Evolutionary conservation across 805 yeast genomes (phyloP).

Genomic region (Saccharomycopsis sp.): DNA sequence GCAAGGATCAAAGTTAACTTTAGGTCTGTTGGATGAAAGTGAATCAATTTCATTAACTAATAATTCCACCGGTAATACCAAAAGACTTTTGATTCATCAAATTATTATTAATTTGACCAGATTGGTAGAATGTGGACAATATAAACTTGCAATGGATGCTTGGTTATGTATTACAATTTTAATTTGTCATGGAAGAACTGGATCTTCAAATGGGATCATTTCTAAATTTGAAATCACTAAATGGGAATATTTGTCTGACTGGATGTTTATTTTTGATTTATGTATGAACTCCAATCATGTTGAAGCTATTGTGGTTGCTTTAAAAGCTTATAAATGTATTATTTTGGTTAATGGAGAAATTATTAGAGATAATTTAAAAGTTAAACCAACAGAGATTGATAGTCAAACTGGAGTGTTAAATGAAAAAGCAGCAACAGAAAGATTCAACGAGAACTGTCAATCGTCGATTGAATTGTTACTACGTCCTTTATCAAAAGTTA

Average conservation of each 20-base stretch:
- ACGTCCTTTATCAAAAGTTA: neutral
- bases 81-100: neutral
- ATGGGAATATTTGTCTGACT: constrained; percentile 3
- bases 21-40: neutral
- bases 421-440: neutral
- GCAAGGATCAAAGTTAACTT: neutral
- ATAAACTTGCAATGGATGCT: neutral
- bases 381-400: neutral
- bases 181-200: neutral
- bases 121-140: neutral
- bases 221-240: neutral
- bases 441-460: neutral
- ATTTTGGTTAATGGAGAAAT: neutral
- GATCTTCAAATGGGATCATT: neutral
- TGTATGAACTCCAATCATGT: neutral
- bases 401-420: neutral
- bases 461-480: neutral
- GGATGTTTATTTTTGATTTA: neutral
- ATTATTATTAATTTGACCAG: neutral
- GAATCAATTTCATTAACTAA: neutral
- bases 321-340: constrained; percentile 1
- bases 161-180: constrained; percentile 9
- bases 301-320: neutral
- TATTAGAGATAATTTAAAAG: constrained; percentile 1
- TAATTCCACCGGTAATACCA: neutral